These are phyloP conservation scores for Wallacemonas sp. DNA, from an alignment of 208 protist species.

Conservation along the genomic window DNA sequence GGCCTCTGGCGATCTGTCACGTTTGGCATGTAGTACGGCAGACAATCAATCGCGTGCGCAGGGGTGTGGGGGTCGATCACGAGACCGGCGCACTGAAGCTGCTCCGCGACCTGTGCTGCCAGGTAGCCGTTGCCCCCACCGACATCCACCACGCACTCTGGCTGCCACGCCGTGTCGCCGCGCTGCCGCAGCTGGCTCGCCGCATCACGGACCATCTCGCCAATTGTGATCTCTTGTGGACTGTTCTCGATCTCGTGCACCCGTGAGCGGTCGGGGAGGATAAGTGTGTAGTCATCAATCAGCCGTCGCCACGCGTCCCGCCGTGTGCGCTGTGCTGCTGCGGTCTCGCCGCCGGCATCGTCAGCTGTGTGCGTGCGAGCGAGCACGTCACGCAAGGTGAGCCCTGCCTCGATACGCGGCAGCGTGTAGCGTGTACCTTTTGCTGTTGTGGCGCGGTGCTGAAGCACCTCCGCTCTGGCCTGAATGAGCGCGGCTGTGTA, in stretches of 20 bases:
- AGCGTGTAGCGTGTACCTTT: neutral
- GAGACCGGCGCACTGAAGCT: constrained; percentile 29
- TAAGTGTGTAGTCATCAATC: constrained; percentile 67
- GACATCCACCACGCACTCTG: constrained; percentile 36
- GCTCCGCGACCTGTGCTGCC: constrained; percentile 34
- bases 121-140: constrained; percentile 55
- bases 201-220: neutral
- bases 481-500: constrained; percentile 20
- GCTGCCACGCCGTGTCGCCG: neutral
- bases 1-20: constrained; percentile 17
- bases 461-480: constrained; percentile 4
- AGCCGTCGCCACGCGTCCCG: constrained; percentile 38
- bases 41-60: constrained; percentile 41
- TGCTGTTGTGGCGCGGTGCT: neutral
- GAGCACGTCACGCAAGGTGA: constrained; percentile 20
- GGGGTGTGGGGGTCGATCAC: constrained; percentile 48
- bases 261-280: constrained; percentile 71
- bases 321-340: neutral
- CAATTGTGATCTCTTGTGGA: constrained; percentile 73
- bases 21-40: constrained; percentile 21
- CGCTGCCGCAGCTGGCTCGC: neutral
- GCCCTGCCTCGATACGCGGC: constrained; percentile 32
- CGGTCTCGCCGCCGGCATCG: neutral
- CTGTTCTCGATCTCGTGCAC: constrained; percentile 85
- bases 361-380: neutral